Base-by-base conservation (phyloP, 78 protist genomes). In the Creolimax fragrantissima region DNA sequence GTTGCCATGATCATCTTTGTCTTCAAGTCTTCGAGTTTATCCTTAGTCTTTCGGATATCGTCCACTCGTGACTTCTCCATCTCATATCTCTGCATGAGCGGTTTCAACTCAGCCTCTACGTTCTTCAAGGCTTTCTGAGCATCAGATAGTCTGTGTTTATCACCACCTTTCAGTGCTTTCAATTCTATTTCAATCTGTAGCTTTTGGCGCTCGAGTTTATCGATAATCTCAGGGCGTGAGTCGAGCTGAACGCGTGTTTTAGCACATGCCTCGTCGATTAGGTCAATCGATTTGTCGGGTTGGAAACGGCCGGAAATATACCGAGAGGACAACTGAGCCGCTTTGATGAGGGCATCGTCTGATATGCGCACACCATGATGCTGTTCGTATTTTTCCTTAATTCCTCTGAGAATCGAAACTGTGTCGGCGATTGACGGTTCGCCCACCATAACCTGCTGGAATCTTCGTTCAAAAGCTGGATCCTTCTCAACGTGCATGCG, bases 271-370 rank as follows among this genome's bases (percentile, higher is more conserved):
- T 99, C 99, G 90, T 98, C 99, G 5, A 98, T 92, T 11, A 99
- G 94, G 92, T 99, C 99, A 66, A 99, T 99, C n/a, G 99, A 98
- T 91, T 97, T 97, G 95, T 99, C 99, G 2, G 99, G 99, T 41
- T 98, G 97, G 96, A 95, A 97, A 43, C 99, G 94, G 45, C 93
- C 90, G 3, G 96, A 88, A 92, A 99, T 97, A 95, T 99, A 98
- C 3, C 99, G 95, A 58, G 88, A 84, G 43, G 99, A 45, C 35
- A 97, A 95, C 90, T 91, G 94, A 3, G 97, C 99, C 0, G 99
- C 99, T 3, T 94, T 93, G 3, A 99, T 98, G 67, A 99, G 95
- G 3, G 99, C 98, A 11, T 94, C 94, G 93, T 99, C 99, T 5
- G 89, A 35, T 83, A 99, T 96, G 35, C 95, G 90, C 5, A 98